Evolutionary conservation across 257 asterid genomes (phyloP).

Genomic region (Datura wrightii): DNA sequence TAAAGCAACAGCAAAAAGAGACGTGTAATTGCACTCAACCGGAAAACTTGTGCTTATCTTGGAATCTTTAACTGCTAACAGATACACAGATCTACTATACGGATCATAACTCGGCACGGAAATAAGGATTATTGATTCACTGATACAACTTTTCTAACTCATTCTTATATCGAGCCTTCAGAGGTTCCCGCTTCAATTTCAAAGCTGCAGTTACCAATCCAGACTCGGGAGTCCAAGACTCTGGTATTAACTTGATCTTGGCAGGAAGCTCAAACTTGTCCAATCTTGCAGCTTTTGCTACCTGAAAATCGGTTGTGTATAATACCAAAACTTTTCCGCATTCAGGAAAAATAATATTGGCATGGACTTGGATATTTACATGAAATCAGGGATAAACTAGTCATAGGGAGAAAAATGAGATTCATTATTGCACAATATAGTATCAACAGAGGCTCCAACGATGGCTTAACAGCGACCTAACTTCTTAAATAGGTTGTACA

Average conservation of each 20-base stretch:
- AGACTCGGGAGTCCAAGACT: slow-evolving; percentile 93
- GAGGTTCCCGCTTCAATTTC: slow-evolving; percentile 81
- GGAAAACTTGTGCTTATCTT: slow-evolving; percentile 9
- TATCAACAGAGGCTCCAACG: background rate
- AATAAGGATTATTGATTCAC: slow-evolving; percentile 38
- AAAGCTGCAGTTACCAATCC: slow-evolving; percentile 94
- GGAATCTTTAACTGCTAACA: background rate
- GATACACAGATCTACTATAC: background rate
- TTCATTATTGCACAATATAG: background rate
- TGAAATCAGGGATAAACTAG: background rate
- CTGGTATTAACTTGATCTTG: slow-evolving; percentile 74
- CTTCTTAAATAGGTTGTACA: background rate
- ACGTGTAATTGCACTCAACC: background rate
- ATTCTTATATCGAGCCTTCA: slow-evolving; percentile 68
- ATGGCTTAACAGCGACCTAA: background rate
- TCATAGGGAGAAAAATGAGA: background rate
- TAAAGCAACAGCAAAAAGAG: slow-evolving; percentile 18
- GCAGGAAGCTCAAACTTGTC: slow-evolving; percentile 88
- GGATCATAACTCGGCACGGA: background rate
- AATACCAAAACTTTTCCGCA: background rate
- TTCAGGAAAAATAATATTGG: background rate
- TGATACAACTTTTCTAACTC: slow-evolving; percentile 66
- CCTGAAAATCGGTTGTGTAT: slow-evolving; percentile 46
- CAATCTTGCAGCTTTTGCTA: slow-evolving; percentile 66
- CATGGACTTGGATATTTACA: background rate